These are phyloP conservation scores for Mentha longifolia DNA, from an alignment of 257 asterid genomes.

Conservation along the genomic window DNA sequence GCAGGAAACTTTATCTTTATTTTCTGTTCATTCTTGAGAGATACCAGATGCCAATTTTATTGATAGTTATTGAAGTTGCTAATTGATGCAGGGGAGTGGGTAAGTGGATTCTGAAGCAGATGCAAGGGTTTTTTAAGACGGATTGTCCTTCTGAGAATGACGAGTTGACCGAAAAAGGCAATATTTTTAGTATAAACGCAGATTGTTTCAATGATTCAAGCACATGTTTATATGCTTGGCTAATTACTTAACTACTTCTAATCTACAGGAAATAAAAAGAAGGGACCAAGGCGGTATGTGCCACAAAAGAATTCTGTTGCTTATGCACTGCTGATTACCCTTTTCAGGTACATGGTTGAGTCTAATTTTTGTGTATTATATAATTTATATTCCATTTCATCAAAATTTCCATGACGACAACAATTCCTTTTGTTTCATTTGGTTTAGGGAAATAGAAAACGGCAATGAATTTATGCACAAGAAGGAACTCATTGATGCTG, in stretches of 20 bases:
- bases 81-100: conserved; percentile 74
- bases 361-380: neutral
- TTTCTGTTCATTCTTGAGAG: conserved; percentile 1
- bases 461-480: conserved; percentile 80
- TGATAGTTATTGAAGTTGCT: neutral
- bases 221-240: conserved; percentile 6
- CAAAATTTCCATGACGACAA: neutral
- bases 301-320: conserved; percentile 97
- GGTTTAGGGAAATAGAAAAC: conserved; percentile 58
- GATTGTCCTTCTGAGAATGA: conserved; percentile 52
- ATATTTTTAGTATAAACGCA: conserved; percentile 1
- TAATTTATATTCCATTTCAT: neutral
- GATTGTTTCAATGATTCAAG: conserved; percentile 18
- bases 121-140: conserved; percentile 67
- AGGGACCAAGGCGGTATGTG: conserved; percentile 66
- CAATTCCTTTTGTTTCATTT: conserved; percentile 13
- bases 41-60: neutral
- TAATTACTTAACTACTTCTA: conserved; percentile 23
- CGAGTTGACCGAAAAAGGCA: conserved; percentile 55
- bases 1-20: neutral
- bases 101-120: conserved; percentile 87
- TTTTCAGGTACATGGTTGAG: conserved; percentile 62
- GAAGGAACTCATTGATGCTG: conserved; percentile 84
- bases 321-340: conserved; percentile 83
- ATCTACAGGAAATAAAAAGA: conserved; percentile 60